Percentiles rank a stretch among this genome's conserved stretches.
Evolutionary conservation across 257 asterid species (phyloP).

Genomic region (Nicotiana knightiana): DNA sequence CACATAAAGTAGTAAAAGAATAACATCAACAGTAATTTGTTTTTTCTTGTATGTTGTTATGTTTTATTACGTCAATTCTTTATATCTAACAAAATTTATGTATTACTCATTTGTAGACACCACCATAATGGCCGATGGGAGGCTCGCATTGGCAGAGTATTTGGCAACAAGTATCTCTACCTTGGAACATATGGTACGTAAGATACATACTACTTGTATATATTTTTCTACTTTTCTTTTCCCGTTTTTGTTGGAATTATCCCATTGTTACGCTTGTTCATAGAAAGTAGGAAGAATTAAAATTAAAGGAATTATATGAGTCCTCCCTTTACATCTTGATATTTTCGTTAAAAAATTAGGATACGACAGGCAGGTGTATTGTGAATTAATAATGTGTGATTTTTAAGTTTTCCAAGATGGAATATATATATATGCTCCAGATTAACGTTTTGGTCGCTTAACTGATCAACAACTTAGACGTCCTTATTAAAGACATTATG

Average conservation of each 20-base stretch:
- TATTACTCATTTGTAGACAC: constrained; percentile 28
- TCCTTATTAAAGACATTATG: too few species aligned
- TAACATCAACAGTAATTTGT: not conserved
- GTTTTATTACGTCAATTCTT: not conserved
- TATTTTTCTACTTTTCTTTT: not conserved
- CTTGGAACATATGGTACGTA: constrained; percentile 57
- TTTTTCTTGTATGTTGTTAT: not conserved
- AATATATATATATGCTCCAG: too few species aligned
- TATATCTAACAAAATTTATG: not conserved
- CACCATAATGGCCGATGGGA: constrained; percentile 74
- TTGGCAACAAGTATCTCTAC: constrained; percentile 60
- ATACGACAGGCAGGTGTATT: not conserved
- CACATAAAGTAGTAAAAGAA: not conserved
- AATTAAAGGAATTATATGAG: too few species aligned
- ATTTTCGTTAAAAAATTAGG: not conserved
- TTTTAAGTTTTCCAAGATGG: too few species aligned
- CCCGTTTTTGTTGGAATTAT: not conserved
- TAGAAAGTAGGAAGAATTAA: not conserved
- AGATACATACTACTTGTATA: not conserved
- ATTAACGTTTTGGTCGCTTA: too few species aligned
- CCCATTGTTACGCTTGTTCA: not conserved
- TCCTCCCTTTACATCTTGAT: not conserved
- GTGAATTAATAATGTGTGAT: too few species aligned
- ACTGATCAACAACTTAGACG: too few species aligned
- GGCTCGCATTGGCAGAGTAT: constrained; percentile 60